A percentile compares a stretch with the other conserved stretches of the same genome.
Conservation (phyloP, 257 asterid species). For the Rubia yunnanensis region DNA sequence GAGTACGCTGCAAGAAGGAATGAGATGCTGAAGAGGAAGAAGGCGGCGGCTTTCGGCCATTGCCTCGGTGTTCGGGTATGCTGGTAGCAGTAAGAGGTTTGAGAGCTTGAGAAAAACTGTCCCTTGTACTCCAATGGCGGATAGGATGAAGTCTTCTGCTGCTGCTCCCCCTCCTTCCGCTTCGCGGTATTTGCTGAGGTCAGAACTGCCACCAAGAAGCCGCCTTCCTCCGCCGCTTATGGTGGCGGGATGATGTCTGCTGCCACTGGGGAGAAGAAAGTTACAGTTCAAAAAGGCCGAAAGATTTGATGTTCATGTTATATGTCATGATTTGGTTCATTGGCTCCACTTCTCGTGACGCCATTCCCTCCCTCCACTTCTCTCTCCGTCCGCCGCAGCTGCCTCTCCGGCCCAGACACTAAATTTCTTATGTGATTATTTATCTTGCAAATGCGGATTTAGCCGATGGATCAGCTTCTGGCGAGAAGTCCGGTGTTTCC, state of each 20-base stretch:
- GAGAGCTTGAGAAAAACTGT: constrained; percentile 38
- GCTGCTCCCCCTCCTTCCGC: constrained; percentile 20
- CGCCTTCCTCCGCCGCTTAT: constrained; percentile 27
- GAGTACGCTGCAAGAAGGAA: constrained; percentile 77
- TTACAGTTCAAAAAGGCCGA: constrained; percentile 35
- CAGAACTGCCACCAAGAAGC: constrained; percentile 39
- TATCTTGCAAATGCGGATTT: too few relatives aligned
- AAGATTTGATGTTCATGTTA: constrained; percentile 22
- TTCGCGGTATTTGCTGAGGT: constrained; percentile 73
- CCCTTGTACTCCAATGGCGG: constrained; percentile 45
- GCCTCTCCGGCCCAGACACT: too few relatives aligned
- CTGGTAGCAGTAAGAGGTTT: constrained; percentile 26
- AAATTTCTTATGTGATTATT: too few relatives aligned
- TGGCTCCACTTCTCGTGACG: too few relatives aligned
- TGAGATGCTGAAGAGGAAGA: constrained; percentile 83
- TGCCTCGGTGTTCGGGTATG: constrained; percentile 74
- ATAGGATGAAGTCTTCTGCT: constrained; percentile 32
- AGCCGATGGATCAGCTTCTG: too few relatives aligned
- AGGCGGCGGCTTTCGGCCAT: constrained; percentile 30
- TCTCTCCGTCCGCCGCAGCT: too few relatives aligned
- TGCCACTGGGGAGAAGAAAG: constrained; percentile 41
- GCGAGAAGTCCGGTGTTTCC: too few relatives aligned
- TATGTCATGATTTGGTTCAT: neutral
- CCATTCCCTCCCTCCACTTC: too few relatives aligned
- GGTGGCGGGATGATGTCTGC: constrained; percentile 37